These are phyloP conservation scores for Zygosaccharomyces pseudorouxii DNA, from an alignment of 805 yeast genomes.

Conservation along the genomic window DNA sequence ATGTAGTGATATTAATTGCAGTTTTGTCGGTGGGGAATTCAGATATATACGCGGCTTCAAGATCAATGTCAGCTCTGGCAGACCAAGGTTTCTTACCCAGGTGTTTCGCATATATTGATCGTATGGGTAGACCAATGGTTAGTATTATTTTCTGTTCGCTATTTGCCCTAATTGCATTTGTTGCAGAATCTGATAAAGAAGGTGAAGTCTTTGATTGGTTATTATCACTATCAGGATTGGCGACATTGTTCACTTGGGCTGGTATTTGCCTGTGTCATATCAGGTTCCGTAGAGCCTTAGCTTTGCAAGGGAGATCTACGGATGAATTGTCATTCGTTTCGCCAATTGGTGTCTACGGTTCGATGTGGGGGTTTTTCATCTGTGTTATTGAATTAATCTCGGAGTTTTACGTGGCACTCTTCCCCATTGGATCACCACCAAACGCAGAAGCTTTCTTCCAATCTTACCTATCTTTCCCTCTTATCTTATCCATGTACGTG, in stretches of 20 bases:
- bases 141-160: slow-evolving; percentile 47
- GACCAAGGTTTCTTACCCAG: slow-evolving; percentile 60
- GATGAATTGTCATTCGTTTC: slow-evolving; percentile 65
- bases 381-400: slow-evolving; percentile 60
- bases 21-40: slow-evolving; percentile 70
- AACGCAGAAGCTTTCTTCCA: slow-evolving; percentile 58
- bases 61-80: slow-evolving; percentile 59
- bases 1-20: slow-evolving; percentile 62
- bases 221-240: slow-evolving; percentile 55
- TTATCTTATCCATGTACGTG: slow-evolving; percentile 51
- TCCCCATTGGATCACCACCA: slow-evolving; percentile 54
- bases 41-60: slow-evolving; percentile 61
- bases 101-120: slow-evolving; percentile 55
- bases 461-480: slow-evolving; percentile 60
- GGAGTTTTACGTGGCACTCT: slow-evolving; percentile 79
- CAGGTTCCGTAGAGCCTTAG: slow-evolving; percentile 60
- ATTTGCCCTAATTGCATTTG: slow-evolving; percentile 55
- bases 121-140: slow-evolving; percentile 61
- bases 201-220: slow-evolving; percentile 60
- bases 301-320: slow-evolving; percentile 59
- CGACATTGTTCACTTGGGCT: slow-evolving; percentile 60
- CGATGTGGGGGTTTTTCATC: slow-evolving; percentile 54
- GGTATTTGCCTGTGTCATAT: slow-evolving; percentile 56
- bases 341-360: slow-evolving; percentile 64
- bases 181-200: slow-evolving; percentile 50